phyloP scores from a whole-genome alignment of 441 rosid genomes.

The Rhodomyrtus psidioides region DNA sequence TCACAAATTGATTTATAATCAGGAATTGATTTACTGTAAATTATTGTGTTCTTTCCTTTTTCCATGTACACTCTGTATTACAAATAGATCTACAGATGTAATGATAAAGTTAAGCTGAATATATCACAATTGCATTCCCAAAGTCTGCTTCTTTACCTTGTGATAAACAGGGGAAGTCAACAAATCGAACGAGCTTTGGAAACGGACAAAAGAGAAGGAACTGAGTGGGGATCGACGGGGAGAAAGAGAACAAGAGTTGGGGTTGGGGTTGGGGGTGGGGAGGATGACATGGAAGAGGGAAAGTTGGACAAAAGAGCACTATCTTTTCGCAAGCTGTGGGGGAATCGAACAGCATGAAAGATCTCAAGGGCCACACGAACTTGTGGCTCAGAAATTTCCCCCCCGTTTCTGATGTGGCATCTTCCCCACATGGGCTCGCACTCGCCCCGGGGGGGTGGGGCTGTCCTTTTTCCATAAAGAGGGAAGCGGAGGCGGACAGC shows the following conservation, averaged over 20 bases:
- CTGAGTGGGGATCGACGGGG: not conserved
- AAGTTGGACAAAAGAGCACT: conserved; percentile 13
- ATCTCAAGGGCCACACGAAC: conserved; percentile 41
- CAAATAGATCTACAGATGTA: too few relatives aligned
- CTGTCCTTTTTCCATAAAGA: not conserved
- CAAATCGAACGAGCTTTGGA: not conserved
- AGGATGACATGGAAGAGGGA: conserved; percentile 10
- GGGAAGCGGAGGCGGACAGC: not conserved
- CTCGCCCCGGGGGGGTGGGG: not conserved
- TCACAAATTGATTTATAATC: too few relatives aligned
- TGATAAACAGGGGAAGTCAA: not conserved
- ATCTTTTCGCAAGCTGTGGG: conserved; percentile 24
- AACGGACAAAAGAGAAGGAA: conserved; percentile 1
- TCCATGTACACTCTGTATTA: too few relatives aligned
- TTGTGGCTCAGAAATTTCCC: conserved; percentile 53
- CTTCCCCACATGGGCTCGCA: not conserved
- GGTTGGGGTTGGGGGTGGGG: not conserved
- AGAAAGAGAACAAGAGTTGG: not conserved
- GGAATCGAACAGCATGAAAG: conserved; percentile 55
- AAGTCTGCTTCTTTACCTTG: too few relatives aligned
- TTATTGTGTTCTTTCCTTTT: too few relatives aligned
- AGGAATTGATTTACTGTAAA: too few relatives aligned
- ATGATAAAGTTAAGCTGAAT: too few relatives aligned
- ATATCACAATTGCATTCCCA: too few relatives aligned
- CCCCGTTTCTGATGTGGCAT: conserved; percentile 34